Evolutionary conservation across 371 early-diverging fungal genomes (phyloP).

Genomic region (Apophysomyces trapeziformis): DNA sequence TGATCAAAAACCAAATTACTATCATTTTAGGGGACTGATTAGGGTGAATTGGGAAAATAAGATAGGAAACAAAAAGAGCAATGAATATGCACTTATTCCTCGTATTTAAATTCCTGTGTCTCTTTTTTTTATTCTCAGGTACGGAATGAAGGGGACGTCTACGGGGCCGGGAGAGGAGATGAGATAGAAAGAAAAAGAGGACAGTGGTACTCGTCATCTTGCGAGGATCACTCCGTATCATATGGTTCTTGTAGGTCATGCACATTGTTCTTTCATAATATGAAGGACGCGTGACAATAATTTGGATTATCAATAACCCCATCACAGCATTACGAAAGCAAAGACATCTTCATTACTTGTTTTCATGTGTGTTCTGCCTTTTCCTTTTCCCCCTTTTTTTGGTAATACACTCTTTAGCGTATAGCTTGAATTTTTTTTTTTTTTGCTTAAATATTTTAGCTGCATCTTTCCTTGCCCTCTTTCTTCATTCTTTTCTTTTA

Average conservation of each 20-base stretch:
- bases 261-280: not conserved
- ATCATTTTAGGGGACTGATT: not conserved
- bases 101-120: slow-evolving; percentile 8
- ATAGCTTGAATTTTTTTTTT: not conserved
- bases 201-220: not conserved
- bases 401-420: too few relatives aligned
- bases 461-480: not conserved
- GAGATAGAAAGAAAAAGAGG: too few relatives aligned
- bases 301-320: too few relatives aligned
- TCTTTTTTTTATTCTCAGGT: not conserved
- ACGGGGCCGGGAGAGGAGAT: not conserved
- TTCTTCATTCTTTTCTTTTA: not conserved
- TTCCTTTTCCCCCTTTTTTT: not conserved
- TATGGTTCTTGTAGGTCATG: slow-evolving; percentile 3
- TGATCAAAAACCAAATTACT: not conserved
- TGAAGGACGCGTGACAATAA: not conserved
- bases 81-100: not conserved
- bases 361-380: not conserved
- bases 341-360: not conserved
- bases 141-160: not conserved
- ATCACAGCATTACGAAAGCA: too few relatives aligned
- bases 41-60: slow-evolving; percentile 3
- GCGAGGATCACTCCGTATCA: not conserved
- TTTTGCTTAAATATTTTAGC: not conserved
- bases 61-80: slow-evolving; percentile 11